Evolutionary conservation across 139 green algal genomes (phyloP), one percentile per base, ranked within the genome.

Genomic region (Penium margaritaceum): DNA sequence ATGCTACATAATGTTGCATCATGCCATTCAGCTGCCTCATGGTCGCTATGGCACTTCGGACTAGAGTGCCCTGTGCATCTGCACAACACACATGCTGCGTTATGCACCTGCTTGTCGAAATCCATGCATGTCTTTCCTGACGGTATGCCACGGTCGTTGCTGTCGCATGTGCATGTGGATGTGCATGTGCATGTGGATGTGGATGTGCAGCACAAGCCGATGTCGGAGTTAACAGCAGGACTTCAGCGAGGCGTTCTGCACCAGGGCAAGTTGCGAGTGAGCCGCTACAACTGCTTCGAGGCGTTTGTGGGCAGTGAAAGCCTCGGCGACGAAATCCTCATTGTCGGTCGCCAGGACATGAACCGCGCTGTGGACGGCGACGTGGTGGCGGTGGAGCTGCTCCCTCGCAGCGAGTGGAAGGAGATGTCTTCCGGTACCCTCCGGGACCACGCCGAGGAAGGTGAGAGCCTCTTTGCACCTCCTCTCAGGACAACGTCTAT

Each of bases 231-330:
- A 24, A 88, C 80, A 5, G 79, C 83, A 21, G 89, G 90, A 30
- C 86, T 97, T 74, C 89, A 91, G 79, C 70, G 81, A 5, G 92
- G 92, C 7, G 61, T 75, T 1, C 87, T 86, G 72, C 88, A 96
- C 63, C 90, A 96, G 81, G 89, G 77, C 37, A 74, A 72, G 17
- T 58, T 83, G 34, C 74, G 74, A 0, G 75, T 83, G 19, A 69
- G 35, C 39, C 75, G 37, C 32, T 84, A 76, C 68, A 84, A 83
- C 57, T 62, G 29, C 17, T 74, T 65, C 21, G 78, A 82, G 73
- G 78, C 63, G 27, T 76, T 73, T 37, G 78, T 84, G 24, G 63
- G 63, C 1, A 61, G 24, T 30, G 63, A 79, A 34, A 30, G 30
- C 0, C 36, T 83, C 29, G 73, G 73, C 2, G 64, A 83, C 34